phyloP scores from a whole-genome alignment of 2,329 filamentous ascomycete genomes.

The Colletotrichum sp. region DNA sequence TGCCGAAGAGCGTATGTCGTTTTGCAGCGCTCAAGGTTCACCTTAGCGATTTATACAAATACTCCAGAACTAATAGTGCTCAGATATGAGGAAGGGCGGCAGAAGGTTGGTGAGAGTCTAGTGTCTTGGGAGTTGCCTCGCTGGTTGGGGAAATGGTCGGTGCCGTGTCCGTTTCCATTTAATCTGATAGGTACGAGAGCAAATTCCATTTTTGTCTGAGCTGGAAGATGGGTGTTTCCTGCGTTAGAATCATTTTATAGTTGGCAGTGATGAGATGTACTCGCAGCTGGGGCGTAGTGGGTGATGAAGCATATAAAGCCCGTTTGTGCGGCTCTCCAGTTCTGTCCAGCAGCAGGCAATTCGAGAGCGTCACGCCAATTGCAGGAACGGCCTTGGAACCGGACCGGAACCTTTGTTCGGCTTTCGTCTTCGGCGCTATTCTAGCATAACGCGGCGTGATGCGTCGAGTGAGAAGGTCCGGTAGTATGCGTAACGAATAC shows the following conservation, averaged over 20 bases:
- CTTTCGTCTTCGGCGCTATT: accelerated
- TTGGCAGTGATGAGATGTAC: not conserved
- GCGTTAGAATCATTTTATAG: not conserved
- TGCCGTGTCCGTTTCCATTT: not conserved
- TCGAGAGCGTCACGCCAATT: too few relatives aligned
- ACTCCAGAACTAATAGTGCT: accelerated
- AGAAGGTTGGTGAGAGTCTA: too few relatives aligned
- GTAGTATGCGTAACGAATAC: not conserved
- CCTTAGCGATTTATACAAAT: accelerated
- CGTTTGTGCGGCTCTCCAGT: not conserved
- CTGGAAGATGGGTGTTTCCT: not conserved
- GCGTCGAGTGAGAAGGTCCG: accelerated
- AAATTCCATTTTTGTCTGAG: not conserved
- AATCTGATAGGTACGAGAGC: too few relatives aligned
- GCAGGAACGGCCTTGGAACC: not conserved
- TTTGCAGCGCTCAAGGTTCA: not conserved
- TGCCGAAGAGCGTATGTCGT: accelerated
- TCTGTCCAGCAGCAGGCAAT: not conserved
- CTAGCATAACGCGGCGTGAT: not conserved
- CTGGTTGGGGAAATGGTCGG: not conserved
- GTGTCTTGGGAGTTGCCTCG: too few relatives aligned
- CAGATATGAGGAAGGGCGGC: accelerated
- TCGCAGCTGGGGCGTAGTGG: not conserved
- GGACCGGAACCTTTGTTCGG: not conserved
- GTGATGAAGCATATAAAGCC: not conserved